Percentiles rank a stretch among this genome's conserved stretches.
phyloP scores from a whole-genome alignment of 1,139 yeast species.

The Yamadazyma siamensis region DNA sequence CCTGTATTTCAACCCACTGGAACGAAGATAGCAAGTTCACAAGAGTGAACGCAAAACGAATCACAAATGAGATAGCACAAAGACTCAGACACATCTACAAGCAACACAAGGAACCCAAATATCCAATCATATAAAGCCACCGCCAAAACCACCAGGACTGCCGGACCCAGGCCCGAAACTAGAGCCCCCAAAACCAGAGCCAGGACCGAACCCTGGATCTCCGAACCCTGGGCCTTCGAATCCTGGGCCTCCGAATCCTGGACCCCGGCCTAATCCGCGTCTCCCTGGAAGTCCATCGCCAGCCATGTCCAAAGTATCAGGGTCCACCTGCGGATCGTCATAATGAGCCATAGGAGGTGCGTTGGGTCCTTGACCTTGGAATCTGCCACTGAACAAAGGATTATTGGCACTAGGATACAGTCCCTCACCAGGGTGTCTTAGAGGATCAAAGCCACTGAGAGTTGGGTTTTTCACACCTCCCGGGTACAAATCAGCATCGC shows the following conservation, averaged over 20 bases:
- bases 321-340: slow-evolving; percentile 48
- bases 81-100: no score
- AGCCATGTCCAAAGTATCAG: slow-evolving; percentile 37
- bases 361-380: slow-evolving; percentile 17
- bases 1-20: no score
- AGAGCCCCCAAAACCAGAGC: no score
- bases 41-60: no score
- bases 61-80: no score
- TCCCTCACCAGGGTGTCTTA: slow-evolving; percentile 33
- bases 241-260: slow-evolving; percentile 8
- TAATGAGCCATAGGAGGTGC: slow-evolving; percentile 53
- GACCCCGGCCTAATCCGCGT: slow-evolving; percentile 11
- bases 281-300: slow-evolving; percentile 53
- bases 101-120: no score
- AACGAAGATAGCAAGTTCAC: no score
- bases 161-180: no score
- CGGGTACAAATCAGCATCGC: slow-evolving; percentile 52
- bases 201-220: slow-evolving; percentile 2
- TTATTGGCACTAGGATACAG: slow-evolving; percentile 53
- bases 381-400: slow-evolving; percentile 37
- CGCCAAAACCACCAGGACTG: no score
- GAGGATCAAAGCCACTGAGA: slow-evolving; percentile 24
- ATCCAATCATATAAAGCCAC: no score
- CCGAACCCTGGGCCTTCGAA: slow-evolving; percentile 7
- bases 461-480: slow-evolving; percentile 38